Base-by-base conservation (phyloP, 176 grass and related monocot species). In the Chloris gayana region DNA sequence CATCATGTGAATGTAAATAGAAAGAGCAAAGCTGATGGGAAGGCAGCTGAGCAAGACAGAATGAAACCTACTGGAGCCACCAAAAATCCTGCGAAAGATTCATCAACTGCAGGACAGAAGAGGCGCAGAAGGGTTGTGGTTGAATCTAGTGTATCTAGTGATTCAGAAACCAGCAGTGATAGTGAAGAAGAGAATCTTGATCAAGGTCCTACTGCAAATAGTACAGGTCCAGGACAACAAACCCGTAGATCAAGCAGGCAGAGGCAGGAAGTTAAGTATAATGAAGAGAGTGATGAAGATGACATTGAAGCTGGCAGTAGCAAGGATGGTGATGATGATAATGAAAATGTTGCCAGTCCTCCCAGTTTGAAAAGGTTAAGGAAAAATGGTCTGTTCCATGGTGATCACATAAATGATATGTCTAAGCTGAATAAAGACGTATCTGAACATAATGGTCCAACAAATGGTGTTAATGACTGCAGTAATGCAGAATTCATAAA, bases 101-200 rank as follows among this genome's bases (percentile, higher is more conserved):
- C 73, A 14, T 85, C 91, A 60, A 42, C 74, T 67, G 77, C 86
- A 75, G 80, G 90, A 56, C 77, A 21, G 7, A 91, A 90, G 83
- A 92, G 77, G 93, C 33, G 75, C 75, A 91, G 87, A 81, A 97
- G 85, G 46, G 69, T 32, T 15, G 46, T 31, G 35, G 24, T 82
- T 72, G 82, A 91, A 71, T 85, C 89, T 49, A 90, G 84, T 73
- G 80, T 86, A 45, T 87, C 89, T 59, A 93, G 87, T 12, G 73
- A 73, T 71, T 83, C 85, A 19, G 93, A 93, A 34, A 70, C 67
- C 38, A 79, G 44, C 64, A 85, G 41, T 33, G 84, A 89, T n/a
- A n/a, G n/a, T 53, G 83, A 92, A 69, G 83, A 92, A 69, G 87
- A 88, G 72, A 70, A 80, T 78, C 50, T 44, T 46, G 33, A 75